A percentile compares a stretch with the other conserved stretches of the same genome.
phyloP scores from a whole-genome alignment of 306 rosid species.

The Medicago lupulina region DNA sequence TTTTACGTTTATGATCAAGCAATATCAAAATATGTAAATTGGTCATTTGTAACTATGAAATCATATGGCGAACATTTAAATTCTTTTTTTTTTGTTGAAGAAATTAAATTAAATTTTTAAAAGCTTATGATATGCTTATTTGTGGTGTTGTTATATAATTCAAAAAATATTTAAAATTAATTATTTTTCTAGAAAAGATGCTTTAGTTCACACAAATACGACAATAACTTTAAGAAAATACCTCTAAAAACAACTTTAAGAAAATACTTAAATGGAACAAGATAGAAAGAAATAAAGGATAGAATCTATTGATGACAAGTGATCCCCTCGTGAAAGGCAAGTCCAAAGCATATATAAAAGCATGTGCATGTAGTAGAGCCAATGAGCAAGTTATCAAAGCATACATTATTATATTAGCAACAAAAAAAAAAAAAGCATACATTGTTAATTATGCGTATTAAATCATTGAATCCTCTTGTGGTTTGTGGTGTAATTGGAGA shows the following conservation, averaged over 20 bases:
- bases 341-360: slow-evolving; percentile 15
- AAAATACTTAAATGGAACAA: background rate
- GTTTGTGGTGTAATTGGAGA: slow-evolving; percentile 50
- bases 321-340: background rate
- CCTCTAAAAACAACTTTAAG: background rate
- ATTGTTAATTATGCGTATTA: background rate
- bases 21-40: no score
- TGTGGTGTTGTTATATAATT: no score
- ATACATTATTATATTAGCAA: background rate
- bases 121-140: no score
- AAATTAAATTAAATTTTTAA: no score
- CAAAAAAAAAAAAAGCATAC: background rate
- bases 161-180: background rate
- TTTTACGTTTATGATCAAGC: no score
- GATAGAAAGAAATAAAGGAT: background rate
- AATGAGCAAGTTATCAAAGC: slow-evolving; percentile 1
- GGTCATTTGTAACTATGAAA: no score
- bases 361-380: background rate
- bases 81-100: no score
- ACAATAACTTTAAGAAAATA: background rate
- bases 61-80: no score
- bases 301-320: slow-evolving; percentile 17
- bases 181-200: background rate
- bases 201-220: background rate
- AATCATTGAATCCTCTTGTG: slow-evolving; percentile 37